Base-by-base conservation (phyloP, 1,139 yeast species). In the Nadsonia commutata region DNA sequence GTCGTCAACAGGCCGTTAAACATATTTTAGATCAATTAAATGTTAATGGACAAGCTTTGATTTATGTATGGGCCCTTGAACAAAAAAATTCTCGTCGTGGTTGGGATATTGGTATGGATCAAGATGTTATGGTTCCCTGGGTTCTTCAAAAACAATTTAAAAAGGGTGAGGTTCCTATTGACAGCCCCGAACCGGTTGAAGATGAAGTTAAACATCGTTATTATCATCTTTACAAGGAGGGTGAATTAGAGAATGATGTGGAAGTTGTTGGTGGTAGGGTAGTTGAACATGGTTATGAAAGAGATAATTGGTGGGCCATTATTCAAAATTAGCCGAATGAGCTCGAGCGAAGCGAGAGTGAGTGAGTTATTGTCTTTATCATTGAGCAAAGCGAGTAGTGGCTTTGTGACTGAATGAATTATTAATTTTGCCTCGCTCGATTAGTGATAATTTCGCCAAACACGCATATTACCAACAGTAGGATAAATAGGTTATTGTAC, bases 1-100 rank as follows among this genome's bases (percentile, higher is more conserved):
- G 98, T 53, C 70, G 98, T 44, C 60, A 81, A 1, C 74, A 72
- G 20, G 96, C 95, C 0, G 78, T 90, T 2, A 52, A 54, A 16
- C 81, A 79, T 47, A 79, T 88, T 2, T 58, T 90, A 36, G 62
- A 76, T 16, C 76, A 76, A 46, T 59, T 90, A 41, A 68, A 59
- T 40, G 48, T 54, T 0, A 76, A 76, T 1, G 95, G 95, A 1
- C 73, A 71, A 45, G 80, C 85, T 0, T 65, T 93, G 51, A 71
- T 90, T 13, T 88, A 88, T 57, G 94, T 94, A 45, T 90, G 98
- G 98, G 98, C 98, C 0, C 64, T 90, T 43, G 98, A 93, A 52
- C 98, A 90, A 59, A 83, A 79, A 49, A 72, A 68, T 31, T 82
- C 95, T 0, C 68, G 95, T 47, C 68, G 96, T 51, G 96, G 96